phyloP scores from a whole-genome alignment of 352 stramenopile species.

The Phytophthora rubi region DNA sequence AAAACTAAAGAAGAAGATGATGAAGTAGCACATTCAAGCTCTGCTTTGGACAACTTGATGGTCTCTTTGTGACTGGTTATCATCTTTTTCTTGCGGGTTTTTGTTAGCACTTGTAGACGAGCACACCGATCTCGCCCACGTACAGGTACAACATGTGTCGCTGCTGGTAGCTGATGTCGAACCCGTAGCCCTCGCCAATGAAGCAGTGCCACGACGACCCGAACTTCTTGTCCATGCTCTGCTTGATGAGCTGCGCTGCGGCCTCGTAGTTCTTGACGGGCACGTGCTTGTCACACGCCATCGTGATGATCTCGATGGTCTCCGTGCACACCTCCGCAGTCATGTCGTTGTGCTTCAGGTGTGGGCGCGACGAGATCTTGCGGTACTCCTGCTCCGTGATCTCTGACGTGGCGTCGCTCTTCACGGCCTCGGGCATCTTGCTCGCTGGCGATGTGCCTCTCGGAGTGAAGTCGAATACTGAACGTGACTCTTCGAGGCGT shows the following conservation, averaged over 20 bases:
- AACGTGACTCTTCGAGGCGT: slow-evolving; percentile 23
- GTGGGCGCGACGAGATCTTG: slow-evolving; percentile 85
- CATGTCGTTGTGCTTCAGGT: slow-evolving; percentile 91
- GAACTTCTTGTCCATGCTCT: slow-evolving; percentile 98
- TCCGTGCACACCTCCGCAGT: slow-evolving; percentile 94
- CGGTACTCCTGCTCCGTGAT: slow-evolving; percentile 80
- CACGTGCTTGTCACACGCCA: slow-evolving; percentile 96
- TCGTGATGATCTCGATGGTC: slow-evolving; percentile 96
- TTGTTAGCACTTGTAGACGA: slow-evolving; percentile 95
- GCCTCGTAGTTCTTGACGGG: slow-evolving; percentile 95
- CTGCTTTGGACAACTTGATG: slow-evolving; percentile 16
- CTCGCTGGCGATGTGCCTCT: background rate
- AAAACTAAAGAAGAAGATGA: slow-evolving; percentile 8
- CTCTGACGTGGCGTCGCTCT: slow-evolving; percentile 51
- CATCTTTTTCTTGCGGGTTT: background rate
- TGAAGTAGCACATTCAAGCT: slow-evolving; percentile 10
- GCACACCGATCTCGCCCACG: slow-evolving; percentile 93
- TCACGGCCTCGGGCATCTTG: slow-evolving; percentile 64
- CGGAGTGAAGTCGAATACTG: background rate
- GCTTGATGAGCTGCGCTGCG: slow-evolving; percentile 93
- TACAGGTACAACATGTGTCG: slow-evolving; percentile 96
- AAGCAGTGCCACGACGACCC: slow-evolving; percentile 95
- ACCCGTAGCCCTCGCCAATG: slow-evolving; percentile 96
- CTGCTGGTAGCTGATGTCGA: slow-evolving; percentile 97
- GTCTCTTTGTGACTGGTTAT: background rate